Conservation (phyloP, 345 rosid species). For the Ceriops decandra region DNA sequence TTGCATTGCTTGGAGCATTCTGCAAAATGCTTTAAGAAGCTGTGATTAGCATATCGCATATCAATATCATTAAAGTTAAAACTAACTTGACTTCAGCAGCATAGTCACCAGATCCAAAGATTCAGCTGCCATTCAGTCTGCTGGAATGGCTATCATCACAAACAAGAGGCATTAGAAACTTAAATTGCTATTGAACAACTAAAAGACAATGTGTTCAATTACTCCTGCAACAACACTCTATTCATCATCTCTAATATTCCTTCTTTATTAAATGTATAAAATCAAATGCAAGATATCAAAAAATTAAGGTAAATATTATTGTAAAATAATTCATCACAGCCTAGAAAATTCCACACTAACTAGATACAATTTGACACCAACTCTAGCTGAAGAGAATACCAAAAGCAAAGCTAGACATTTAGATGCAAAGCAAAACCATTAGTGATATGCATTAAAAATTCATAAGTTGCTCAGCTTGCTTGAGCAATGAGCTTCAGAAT, state of each 20-base stretch:
- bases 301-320: too few relatives aligned
- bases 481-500: too few relatives aligned
- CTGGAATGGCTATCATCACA: constrained; percentile 62
- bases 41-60: constrained; percentile 44
- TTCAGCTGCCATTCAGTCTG: constrained; percentile 81
- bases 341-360: neutral
- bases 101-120: constrained; percentile 83
- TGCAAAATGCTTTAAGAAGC: constrained; percentile 46
- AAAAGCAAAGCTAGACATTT: too few relatives aligned
- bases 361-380: neutral
- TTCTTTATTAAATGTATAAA: neutral
- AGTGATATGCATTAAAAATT: too few relatives aligned
- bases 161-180: constrained; percentile 15
- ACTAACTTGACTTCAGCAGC: constrained; percentile 78
- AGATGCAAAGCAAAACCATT: too few relatives aligned
- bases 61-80: constrained; percentile 22
- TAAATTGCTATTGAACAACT: constrained; percentile 13
- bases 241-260: constrained; percentile 46
- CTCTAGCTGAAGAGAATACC: too few relatives aligned
- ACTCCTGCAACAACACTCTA: constrained; percentile 41
- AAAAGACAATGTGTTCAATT: constrained; percentile 2
- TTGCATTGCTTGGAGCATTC: constrained; percentile 72
- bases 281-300: neutral
- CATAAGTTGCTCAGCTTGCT: too few relatives aligned
- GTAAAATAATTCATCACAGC: neutral